A percentile compares a stretch with the other conserved stretches of the same genome.
Evolutionary conservation across 2,329 filamentous ascomycete species (phyloP).

Genomic region (Exserohilum rostratum): DNA sequence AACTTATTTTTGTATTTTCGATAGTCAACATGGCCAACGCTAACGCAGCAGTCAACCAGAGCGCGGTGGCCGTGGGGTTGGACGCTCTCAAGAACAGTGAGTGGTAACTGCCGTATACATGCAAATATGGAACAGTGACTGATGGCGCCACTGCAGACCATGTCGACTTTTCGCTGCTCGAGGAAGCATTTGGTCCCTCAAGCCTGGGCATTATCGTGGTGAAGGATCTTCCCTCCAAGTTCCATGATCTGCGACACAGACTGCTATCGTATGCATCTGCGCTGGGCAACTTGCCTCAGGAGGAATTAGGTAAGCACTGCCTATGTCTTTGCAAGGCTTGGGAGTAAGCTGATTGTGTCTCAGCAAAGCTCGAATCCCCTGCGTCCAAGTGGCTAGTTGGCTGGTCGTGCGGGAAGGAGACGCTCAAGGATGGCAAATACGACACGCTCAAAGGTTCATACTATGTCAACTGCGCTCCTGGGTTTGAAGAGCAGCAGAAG

Average conservation of each 20-base stretch:
- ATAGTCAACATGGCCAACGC: conserved; percentile 24
- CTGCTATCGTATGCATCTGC: conserved; percentile 88
- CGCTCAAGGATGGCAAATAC: conserved; percentile 75
- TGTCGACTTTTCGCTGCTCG: conserved; percentile 70
- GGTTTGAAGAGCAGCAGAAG: conserved; percentile 68
- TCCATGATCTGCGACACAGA: conserved; percentile 71
- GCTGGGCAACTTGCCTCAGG: conserved; percentile 76
- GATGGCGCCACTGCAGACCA: conserved; percentile 56
- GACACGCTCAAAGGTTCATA: conserved; percentile 84
- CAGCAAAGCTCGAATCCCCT: conserved; percentile 56
- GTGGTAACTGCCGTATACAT: not conserved
- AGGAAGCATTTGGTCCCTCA: conserved; percentile 84
- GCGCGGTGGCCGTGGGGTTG: conserved; percentile 42
- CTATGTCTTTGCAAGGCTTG: not conserved
- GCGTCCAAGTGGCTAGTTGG: conserved; percentile 67
- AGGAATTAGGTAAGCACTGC: conserved; percentile 67
- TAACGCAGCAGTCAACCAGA: conserved; percentile 29
- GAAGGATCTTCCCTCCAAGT: conserved; percentile 77
- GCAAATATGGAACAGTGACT: not conserved
- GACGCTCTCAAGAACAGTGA: conserved; percentile 55
- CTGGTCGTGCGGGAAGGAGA: conserved; percentile 84
- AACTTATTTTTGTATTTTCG: not conserved
- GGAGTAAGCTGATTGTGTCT: not conserved
- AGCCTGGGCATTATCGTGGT: conserved; percentile 95
- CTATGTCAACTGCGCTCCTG: conserved; percentile 76